Percentiles rank a stretch among this genome's conserved stretches.
These are phyloP conservation scores for Penicillium sp. DNA, from an alignment of 2,329 filamentous ascomycete species.

Conservation along the genomic window DNA sequence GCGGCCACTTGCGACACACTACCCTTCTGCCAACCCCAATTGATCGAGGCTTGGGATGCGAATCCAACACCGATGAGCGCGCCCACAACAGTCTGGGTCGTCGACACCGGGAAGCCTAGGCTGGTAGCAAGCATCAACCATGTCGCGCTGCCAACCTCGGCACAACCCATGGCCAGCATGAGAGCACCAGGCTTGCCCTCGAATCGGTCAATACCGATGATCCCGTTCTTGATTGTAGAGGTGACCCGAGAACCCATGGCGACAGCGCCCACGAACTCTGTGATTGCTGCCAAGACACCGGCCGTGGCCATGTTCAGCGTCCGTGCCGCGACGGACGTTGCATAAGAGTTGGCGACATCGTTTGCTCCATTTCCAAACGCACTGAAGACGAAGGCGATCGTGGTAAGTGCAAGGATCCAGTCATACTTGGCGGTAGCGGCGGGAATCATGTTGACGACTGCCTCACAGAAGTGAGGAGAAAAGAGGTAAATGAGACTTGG, in stretches of 20 bases:
- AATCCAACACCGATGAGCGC: slow-evolving; percentile 33
- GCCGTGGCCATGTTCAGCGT: slow-evolving; percentile 54
- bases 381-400: slow-evolving; percentile 30
- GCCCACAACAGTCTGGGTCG: slow-evolving; percentile 43
- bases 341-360: slow-evolving; percentile 57
- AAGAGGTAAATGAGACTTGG: neutral
- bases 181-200: slow-evolving; percentile 33
- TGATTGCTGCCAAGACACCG: slow-evolving; percentile 49
- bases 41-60: slow-evolving; percentile 21
- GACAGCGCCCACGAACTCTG: slow-evolving; percentile 55
- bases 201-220: slow-evolving; percentile 42
- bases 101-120: slow-evolving; percentile 42
- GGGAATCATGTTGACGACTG: slow-evolving; percentile 19
- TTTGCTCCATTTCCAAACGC: slow-evolving; percentile 31
- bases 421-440: slow-evolving; percentile 27
- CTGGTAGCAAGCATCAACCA: slow-evolving; percentile 40
- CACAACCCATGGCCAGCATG: slow-evolving; percentile 41
- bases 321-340: slow-evolving; percentile 51
- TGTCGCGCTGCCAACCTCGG: slow-evolving; percentile 34
- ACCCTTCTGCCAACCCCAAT: slow-evolving; percentile 40
- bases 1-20: slow-evolving; percentile 50
- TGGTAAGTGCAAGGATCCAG: slow-evolving; percentile 30
- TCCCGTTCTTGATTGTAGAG: slow-evolving; percentile 45
- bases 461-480: neutral
- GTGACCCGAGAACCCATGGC: slow-evolving; percentile 50